phyloP scores from a whole-genome alignment of 306 rosid genomes.

The Vigna reflexopilosa region DNA sequence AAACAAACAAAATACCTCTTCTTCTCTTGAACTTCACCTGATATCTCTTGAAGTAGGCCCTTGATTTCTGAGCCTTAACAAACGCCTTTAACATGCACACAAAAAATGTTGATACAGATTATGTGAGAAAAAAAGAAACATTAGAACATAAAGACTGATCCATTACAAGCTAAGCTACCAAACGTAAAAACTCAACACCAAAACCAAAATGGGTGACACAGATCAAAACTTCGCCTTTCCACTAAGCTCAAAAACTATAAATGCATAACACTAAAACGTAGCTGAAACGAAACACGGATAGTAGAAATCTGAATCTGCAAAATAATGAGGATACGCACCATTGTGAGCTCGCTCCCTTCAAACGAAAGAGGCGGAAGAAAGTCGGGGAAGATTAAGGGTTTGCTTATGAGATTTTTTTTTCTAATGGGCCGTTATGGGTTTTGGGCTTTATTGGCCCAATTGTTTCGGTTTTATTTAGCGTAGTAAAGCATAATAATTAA shows the following conservation, averaged over 20 bases:
- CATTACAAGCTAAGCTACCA: no score
- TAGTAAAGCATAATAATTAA: no score
- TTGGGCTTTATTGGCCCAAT: no score
- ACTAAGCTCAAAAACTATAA: background rate
- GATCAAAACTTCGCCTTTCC: background rate
- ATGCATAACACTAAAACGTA: background rate
- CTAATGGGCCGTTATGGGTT: background rate
- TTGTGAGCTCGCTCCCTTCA: constrained; percentile 32
- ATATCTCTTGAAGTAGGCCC: constrained; percentile 55
- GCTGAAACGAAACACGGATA: background rate
- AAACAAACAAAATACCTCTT: constrained; percentile 38
- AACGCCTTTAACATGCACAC: background rate
- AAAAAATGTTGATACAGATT: background rate
- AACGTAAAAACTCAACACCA: background rate
- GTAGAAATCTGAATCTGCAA: background rate
- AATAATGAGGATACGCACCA: constrained; percentile 5
- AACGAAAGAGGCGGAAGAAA: background rate
- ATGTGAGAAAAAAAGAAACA: background rate
- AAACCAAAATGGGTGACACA: background rate
- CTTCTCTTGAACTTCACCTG: constrained; percentile 65
- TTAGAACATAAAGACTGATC: background rate
- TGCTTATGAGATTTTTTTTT: background rate
- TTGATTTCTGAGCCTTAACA: constrained; percentile 45
- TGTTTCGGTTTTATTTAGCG: background rate
- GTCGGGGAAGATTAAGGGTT: constrained; percentile 23